These are phyloP conservation scores for Alternaria sp. DNA, from an alignment of 2,329 filamentous ascomycete species.

Conservation along the genomic window DNA sequence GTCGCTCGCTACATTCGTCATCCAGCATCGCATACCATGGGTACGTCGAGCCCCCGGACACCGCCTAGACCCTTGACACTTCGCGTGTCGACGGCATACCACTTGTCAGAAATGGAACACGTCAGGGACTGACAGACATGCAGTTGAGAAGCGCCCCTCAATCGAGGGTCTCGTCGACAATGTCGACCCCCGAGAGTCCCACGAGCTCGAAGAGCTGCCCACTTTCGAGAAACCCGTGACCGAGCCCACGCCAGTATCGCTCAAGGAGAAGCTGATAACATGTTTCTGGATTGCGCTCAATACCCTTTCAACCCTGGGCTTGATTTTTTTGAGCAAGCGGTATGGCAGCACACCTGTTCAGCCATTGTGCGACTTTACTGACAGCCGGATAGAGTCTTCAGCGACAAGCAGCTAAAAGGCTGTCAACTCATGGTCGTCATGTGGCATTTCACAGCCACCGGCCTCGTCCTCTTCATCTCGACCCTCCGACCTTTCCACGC, in stretches of 20 bases:
- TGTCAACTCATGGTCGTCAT: conserved; percentile 59
- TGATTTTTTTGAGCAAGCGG: conserved; percentile 59
- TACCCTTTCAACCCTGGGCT: conserved; percentile 54
- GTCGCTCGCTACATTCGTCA: conserved; percentile 35
- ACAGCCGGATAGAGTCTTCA: conserved; percentile 53
- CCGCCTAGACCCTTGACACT: conserved; percentile 4
- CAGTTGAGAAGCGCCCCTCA: conserved; percentile 51
- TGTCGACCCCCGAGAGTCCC: conserved; percentile 46
- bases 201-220: conserved; percentile 47
- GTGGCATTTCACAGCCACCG: conserved; percentile 59
- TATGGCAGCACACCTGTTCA: conserved; percentile 29
- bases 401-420: conserved; percentile 54
- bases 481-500: conserved; percentile 55
- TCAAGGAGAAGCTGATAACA: conserved; percentile 51
- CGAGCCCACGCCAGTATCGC: conserved; percentile 37
- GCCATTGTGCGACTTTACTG: conserved; percentile 19
- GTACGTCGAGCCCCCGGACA: conserved; percentile 27
- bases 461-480: conserved; percentile 55
- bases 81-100: conserved; percentile 1
- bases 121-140: conserved; percentile 29
- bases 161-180: conserved; percentile 52
- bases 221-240: conserved; percentile 42
- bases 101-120: neutral
- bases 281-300: conserved; percentile 55
- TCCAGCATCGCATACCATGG: conserved; percentile 34